Conservation (phyloP, 2,329 filamentous ascomycete species). For the Gyromitra esculenta region DNA sequence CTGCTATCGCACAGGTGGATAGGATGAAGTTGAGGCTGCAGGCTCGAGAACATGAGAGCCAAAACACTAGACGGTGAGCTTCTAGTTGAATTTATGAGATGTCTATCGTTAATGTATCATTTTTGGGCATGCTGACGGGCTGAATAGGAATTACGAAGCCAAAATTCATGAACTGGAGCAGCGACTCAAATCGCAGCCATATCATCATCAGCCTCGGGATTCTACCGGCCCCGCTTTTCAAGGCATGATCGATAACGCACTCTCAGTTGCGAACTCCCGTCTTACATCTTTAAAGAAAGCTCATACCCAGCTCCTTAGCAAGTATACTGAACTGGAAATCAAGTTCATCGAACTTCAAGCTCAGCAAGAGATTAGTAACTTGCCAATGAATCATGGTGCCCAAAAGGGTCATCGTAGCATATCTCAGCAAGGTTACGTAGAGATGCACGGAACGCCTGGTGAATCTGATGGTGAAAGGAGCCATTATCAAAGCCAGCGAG, state of each 20-base stretch:
- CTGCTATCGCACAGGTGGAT: constrained; percentile 69
- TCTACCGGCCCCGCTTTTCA: constrained; percentile 60
- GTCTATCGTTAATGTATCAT: neutral
- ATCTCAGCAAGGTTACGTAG: constrained; percentile 49
- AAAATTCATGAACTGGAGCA: constrained; percentile 64
- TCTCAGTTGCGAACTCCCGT: constrained; percentile 64
- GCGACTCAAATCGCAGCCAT: constrained; percentile 55
- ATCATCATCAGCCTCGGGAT: constrained; percentile 57
- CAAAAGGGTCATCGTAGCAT: constrained; percentile 52
- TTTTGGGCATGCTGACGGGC: constrained; percentile 43
- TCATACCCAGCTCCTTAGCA: constrained; percentile 65
- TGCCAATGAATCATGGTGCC: constrained; percentile 45
- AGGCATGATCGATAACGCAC: constrained; percentile 64
- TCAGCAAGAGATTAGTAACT: constrained; percentile 60
- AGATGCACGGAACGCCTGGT: constrained; percentile 49
- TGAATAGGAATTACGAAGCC: constrained; percentile 63
- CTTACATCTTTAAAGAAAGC: constrained; percentile 66
- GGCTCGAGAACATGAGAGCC: constrained; percentile 65
- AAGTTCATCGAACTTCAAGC: constrained; percentile 60
- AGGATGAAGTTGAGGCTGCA: constrained; percentile 69
- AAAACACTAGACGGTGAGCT: constrained; percentile 61
- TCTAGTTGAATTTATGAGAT: neutral
- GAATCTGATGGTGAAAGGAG: constrained; percentile 55
- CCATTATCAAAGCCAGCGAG: constrained; percentile 50
- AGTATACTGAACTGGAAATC: constrained; percentile 65